Evolutionary conservation across 164 flowering plant genomes (phyloP), one percentile per base, ranked within the genome.

Genomic region (Vitis cinerea): DNA sequence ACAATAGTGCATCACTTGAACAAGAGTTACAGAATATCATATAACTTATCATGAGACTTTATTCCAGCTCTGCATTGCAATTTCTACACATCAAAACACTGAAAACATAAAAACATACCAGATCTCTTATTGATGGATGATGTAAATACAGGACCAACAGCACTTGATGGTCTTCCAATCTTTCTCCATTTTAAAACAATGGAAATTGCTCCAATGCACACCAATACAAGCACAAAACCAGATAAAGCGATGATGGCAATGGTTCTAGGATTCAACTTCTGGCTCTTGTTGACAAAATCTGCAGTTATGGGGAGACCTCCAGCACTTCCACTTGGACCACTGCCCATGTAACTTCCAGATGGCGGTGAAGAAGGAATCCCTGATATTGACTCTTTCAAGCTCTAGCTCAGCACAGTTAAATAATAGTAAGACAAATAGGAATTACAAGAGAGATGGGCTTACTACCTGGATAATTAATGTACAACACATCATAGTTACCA

Each of bases 331-430:
- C 73, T 78, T 59, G 97, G 92, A 73, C 87, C 88, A 64, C 67
- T 69, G 1, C 87, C 87, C 31, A 27, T 29, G 8, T 50, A 63
- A 69, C 64, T 60, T 53, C 76, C 83, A 60, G 71, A 71, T 61
- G 90, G 83, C 3, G 87, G 88, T 60, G 93, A 85, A 63, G 90
- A 82, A 68, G 97, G 89, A 72, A 91, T 71, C 60, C 97, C 99
- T 90, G 83, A 48, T 15, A 78, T 67, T 48, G 55, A 70, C 63
- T 63, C 48, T 71, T 61, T 74, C 66, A 77, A 65, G 68, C 15
- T 65, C 54, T 47, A 59, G n/a, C 50, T 52, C 16, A 29, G 12
- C 55, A 52, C 50, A 37, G 16, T 64, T 11, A 47, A 44, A 63
- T 15, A 13, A 50, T 15, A 29, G 51, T 15, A 14, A 49, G 14